Base-by-base conservation (phyloP, 1,284 basidiomycete genomes). In the Cryptococcus depauperatus region DNA sequence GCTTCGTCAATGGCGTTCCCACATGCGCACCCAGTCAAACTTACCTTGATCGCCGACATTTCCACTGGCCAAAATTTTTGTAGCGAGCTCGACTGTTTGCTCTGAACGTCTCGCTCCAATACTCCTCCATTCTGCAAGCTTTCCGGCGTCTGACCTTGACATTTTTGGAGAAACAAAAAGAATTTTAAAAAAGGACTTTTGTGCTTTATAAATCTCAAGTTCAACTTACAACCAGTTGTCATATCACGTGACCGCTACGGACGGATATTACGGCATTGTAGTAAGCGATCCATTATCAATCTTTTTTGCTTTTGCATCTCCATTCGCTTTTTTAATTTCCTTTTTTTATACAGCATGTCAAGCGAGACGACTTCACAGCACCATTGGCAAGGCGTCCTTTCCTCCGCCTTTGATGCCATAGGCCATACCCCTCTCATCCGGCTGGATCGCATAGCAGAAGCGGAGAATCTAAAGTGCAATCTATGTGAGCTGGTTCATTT, bases 371-470 rank as follows among this genome's bases (percentile, higher is more conserved):
- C 11, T 13, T 16, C 43, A 14, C 52, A 45, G 8, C 58, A 69
- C 47, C 68, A 70, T 54, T 70, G 70, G 68, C 41, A 55, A 25
- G 70, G 70, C 16, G 69, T 95, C 39, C 76, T 91, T 39, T 77
- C 85, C 56, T 81, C 76, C 30, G 86, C 84, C 5, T 79, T 93
- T 43, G 85, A 80, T 37, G 87, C 86, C 13, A 81, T 97, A 21
- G 92, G 92, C 5, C 77, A 88, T 58, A 97, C 93, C 0, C 93
- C 92, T 3, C 78, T 98, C 55, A 80, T 97, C 55, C 78, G 86
- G 43, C 77, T 97, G 11, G 82, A 89, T 71, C 82, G 81, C 62
- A 79, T 96, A 30, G 83, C 86, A 5, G 69, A 76, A 32, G 75
- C 77, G 29, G 77, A 90, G 55, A 84, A 81, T 1, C 72, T 97